Percentiles rank a stretch among this genome's conserved stretches.
Conservation (phyloP, 2,329 filamentous ascomycete genomes). For the Fusarium protoensiforme region DNA sequence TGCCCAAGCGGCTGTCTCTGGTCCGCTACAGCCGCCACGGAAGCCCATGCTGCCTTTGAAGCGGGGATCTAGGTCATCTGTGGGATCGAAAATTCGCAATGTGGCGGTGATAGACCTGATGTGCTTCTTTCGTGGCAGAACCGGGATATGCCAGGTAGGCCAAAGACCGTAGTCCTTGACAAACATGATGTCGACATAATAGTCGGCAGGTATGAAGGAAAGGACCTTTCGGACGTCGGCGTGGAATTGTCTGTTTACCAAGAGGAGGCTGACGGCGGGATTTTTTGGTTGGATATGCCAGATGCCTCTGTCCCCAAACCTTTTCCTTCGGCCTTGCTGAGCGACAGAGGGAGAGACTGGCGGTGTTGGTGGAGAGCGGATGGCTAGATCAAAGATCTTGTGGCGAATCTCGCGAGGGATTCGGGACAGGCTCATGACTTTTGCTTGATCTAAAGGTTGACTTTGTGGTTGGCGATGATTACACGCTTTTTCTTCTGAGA, state of each 20-base stretch:
- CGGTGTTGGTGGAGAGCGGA: background rate
- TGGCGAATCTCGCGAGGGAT: slow-evolving; percentile 7
- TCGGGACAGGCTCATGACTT: background rate
- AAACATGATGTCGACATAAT: slow-evolving; percentile 24
- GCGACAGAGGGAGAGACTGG: background rate
- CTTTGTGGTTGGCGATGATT: background rate
- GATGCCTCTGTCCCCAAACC: background rate
- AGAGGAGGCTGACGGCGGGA: background rate
- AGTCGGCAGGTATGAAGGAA: background rate
- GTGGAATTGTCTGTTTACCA: slow-evolving; percentile 1
- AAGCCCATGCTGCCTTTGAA: slow-evolving; percentile 5
- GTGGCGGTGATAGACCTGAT: slow-evolving; percentile 3
- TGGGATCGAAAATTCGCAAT: slow-evolving; percentile 16
- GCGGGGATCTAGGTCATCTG: background rate
- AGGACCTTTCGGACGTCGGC: background rate
- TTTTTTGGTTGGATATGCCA: background rate
- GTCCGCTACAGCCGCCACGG: background rate
- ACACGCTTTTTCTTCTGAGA: background rate
- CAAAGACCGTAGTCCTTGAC: slow-evolving; percentile 10
- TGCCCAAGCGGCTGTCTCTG: background rate
- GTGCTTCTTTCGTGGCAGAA: background rate
- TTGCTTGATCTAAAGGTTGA: background rate
- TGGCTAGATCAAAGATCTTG: background rate
- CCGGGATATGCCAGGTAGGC: slow-evolving; percentile 6
- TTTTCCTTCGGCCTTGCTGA: background rate